Conservation (phyloP, 176 grass and related monocot species). For the Cenchrus fungigraminus region DNA sequence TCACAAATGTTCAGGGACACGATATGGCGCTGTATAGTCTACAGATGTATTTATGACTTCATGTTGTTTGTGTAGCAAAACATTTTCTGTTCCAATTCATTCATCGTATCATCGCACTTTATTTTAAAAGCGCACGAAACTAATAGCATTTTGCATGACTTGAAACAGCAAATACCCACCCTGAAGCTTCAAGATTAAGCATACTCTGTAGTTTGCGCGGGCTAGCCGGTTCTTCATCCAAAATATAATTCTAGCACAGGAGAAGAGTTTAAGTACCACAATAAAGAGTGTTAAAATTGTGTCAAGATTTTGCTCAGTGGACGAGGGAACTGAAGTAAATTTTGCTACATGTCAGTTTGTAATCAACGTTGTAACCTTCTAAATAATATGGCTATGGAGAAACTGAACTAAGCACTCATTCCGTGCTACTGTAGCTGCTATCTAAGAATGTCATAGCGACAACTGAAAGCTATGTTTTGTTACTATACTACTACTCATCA, state of each 20-base stretch:
- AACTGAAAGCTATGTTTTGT: background rate
- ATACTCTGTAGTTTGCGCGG: background rate
- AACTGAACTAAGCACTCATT: background rate
- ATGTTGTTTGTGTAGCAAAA: background rate
- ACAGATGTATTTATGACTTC: background rate
- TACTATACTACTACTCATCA: background rate
- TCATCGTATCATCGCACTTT: background rate
- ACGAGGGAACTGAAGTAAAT: background rate
- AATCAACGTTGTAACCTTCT: background rate
- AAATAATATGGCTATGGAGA: background rate
- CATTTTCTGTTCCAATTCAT: background rate
- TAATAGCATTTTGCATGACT: background rate
- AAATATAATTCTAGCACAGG: background rate
- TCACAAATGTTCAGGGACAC: background rate
- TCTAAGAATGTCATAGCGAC: background rate
- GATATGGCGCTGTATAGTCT: constrained; percentile 3
- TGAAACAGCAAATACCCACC: background rate
- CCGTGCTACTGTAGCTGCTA: background rate
- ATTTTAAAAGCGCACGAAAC: background rate
- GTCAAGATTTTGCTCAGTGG: background rate
- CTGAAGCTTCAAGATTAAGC: background rate
- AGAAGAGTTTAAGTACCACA: background rate
- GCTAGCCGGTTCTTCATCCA: background rate
- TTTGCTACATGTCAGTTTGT: background rate
- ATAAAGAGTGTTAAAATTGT: background rate